Conservation (phyloP, 805 yeast species). For the Isabelozyma heimii region DNA sequence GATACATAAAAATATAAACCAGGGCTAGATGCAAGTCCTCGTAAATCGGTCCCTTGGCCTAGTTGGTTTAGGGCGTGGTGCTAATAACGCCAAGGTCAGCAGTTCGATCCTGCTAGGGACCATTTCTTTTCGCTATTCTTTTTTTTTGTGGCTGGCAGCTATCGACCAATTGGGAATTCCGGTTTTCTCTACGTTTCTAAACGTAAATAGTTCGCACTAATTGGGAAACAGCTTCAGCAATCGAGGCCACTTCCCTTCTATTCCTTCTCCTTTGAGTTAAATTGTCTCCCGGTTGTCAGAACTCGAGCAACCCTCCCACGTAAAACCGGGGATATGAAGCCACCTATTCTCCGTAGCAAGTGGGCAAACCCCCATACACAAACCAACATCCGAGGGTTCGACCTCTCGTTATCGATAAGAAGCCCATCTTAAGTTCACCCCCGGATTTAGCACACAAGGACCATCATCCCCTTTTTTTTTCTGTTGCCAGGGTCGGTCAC, state of each 20-base stretch:
- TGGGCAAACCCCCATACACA: not conserved
- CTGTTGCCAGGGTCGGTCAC: not conserved
- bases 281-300: not conserved
- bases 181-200: not conserved
- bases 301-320: not conserved
- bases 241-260: not conserved
- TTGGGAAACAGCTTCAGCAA: not conserved
- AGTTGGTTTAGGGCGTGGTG: constrained; percentile 54
- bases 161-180: not conserved
- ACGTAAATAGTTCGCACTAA: not conserved
- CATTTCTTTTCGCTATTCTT: constrained; percentile 29
- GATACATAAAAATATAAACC: too few species aligned
- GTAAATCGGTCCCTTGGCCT: constrained; percentile 47
- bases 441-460: not conserved
- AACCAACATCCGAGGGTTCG: not conserved
- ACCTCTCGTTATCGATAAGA: not conserved
- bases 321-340: too few species aligned
- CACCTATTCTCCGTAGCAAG: too few species aligned
- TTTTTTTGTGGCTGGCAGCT: not conserved
- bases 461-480: not conserved
- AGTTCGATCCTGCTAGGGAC: constrained; percentile 88
- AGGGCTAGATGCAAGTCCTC: too few species aligned
- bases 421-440: not conserved
- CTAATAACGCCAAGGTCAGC: constrained; percentile 68
- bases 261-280: not conserved